phyloP scores from a whole-genome alignment of 176 grass and related monocot species.

The Calamus simplicifolius region DNA sequence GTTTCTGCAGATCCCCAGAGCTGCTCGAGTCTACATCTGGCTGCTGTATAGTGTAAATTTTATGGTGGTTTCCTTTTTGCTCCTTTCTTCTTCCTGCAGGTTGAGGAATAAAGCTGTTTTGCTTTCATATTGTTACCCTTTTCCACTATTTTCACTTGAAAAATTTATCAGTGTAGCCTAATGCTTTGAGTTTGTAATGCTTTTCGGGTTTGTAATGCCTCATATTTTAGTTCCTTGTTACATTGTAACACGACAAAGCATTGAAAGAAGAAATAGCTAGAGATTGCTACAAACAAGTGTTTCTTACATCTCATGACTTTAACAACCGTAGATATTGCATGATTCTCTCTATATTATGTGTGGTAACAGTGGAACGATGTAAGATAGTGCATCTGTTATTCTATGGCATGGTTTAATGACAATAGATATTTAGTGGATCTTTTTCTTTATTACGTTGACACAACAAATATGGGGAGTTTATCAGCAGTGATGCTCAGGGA shows the following conservation, averaged over 20 bases:
- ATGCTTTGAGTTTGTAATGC: background rate
- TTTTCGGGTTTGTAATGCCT: slow-evolving; percentile 9
- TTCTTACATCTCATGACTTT: too few relatives aligned
- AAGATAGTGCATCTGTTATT: too few relatives aligned
- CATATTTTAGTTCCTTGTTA: slow-evolving; percentile 1
- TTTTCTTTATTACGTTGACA: too few relatives aligned
- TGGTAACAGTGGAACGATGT: too few relatives aligned
- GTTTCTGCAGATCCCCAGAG: slow-evolving; percentile 56
- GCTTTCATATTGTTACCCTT: background rate
- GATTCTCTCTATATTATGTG: too few relatives aligned
- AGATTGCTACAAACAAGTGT: too few relatives aligned
- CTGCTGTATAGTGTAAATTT: slow-evolving; percentile 22
- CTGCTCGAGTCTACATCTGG: slow-evolving; percentile 58
- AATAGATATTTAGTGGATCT: too few relatives aligned
- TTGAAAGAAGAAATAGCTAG: too few relatives aligned
- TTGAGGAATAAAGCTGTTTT: background rate
- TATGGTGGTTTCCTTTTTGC: background rate
- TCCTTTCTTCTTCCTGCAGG: slow-evolving; percentile 13
- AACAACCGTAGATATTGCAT: too few relatives aligned
- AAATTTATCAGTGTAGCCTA: background rate
- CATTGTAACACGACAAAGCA: too few relatives aligned
- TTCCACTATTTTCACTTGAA: background rate
- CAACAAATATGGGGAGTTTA: background rate
- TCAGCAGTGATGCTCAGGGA: slow-evolving; percentile 20
- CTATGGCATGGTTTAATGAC: too few relatives aligned